phyloP scores from a whole-genome alignment of 2,329 filamentous ascomycete genomes.

The Trichoderma arundinaceum region DNA sequence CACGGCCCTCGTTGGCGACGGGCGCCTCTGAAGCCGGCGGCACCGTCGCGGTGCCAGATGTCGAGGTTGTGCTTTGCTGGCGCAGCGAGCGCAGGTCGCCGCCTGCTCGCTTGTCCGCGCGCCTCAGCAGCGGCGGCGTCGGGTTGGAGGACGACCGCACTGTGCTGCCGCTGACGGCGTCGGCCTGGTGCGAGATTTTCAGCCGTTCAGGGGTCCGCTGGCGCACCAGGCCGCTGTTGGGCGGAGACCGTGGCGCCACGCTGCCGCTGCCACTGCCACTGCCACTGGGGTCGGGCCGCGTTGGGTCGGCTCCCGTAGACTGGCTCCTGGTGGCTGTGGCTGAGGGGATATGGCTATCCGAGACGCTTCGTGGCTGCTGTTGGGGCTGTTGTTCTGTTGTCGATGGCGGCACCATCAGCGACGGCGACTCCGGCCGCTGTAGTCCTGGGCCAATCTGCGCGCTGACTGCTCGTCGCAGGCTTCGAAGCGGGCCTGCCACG shows the following conservation, averaged over 20 bases:
- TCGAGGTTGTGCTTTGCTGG: constrained; percentile 40
- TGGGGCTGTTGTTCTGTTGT: constrained; percentile 6
- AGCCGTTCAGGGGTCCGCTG: constrained; percentile 60
- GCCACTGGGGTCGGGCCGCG: constrained; percentile 36
- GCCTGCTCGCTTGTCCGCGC: constrained; percentile 71
- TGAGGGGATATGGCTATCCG: constrained; percentile 41
- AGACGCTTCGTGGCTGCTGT: constrained; percentile 43
- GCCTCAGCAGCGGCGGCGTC: constrained; percentile 73
- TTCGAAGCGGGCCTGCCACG: constrained; percentile 12
- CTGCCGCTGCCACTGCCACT: not conserved
- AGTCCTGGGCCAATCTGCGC: constrained; percentile 18
- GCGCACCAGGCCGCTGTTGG: constrained; percentile 60
- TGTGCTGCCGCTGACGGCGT: constrained; percentile 61
- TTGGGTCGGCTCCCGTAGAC: constrained; percentile 23
- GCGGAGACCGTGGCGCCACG: constrained; percentile 50
- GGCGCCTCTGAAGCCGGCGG: constrained; percentile 56
- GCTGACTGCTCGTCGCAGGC: constrained; percentile 16
- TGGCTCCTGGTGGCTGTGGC: constrained; percentile 28
- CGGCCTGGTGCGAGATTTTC: constrained; percentile 50
- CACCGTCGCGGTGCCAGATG: not conserved
- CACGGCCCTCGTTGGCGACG: constrained; percentile 85
- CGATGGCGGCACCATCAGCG: not conserved
- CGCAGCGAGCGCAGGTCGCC: constrained; percentile 66
- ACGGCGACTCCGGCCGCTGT: constrained; percentile 21
- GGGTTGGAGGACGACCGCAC: constrained; percentile 40